Evolutionary conservation across 257 asterid genomes (phyloP), one percentile per base, ranked within the genome.

Genomic region (Capsicum baccatum): DNA sequence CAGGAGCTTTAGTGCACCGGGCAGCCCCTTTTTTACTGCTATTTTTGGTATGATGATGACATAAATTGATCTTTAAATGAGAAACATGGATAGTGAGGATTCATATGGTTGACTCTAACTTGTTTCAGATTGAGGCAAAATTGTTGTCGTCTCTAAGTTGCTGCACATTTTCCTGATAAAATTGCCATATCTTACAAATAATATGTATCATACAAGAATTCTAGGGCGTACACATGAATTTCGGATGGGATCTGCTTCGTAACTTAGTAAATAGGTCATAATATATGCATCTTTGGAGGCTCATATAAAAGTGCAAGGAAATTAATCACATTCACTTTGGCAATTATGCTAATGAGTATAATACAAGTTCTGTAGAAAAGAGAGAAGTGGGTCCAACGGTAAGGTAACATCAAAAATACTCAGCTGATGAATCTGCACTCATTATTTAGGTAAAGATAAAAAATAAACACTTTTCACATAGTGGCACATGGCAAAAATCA

Each of bases 351-450:
- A 47, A n/a, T 10, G 57, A n/a, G 79, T 44, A 35, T 19, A 47
- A 47, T 71, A 47, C 79, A n/a, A 47, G 35, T 44, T 71, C 21
- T 9, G 79, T 5, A 44, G 79, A 42, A 71, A 16, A 71, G 35
- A 71, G 57, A 71, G 6, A 71, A 44, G 79, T 47, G 57, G 47
- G 57, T 44, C 33, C 35, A 44, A 42, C 17, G 79, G 19, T 67
- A 67, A 67, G 76, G 76, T 67, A 67, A 37, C 44, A 67, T 67
- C 6, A 67, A 14, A 68, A 67, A 67, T 37, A 37, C 26, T 70
- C 33, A 8, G 56, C 79, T 70, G 55, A 70, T 70, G 79, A 69
- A 16, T 42, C 33, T 16, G 16, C 8, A 35, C 55, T 70, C 79
- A 42, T 70, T 15, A 42, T 21, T 70, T 19, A 42, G 5, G 79